Evolutionary conservation across 495 filamentous ascomycete genomes (phyloP).

Genomic region (Podospora tetraspora): DNA sequence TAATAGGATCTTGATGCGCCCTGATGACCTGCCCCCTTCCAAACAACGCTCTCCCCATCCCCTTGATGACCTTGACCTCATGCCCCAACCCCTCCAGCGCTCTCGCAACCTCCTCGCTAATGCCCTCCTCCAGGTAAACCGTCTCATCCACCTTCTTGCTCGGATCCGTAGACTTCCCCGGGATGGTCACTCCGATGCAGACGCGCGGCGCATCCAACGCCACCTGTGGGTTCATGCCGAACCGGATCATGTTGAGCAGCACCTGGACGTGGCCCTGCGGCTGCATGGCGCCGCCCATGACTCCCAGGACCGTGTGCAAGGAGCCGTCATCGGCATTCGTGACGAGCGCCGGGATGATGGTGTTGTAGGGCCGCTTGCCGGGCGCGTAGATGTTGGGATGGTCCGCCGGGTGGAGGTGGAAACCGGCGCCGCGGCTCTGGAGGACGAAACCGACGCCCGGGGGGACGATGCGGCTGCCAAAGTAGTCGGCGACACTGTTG

Average conservation of each 20-base stretch:
- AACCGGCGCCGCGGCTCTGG: conserved; percentile 75
- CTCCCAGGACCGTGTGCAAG: conserved; percentile 70
- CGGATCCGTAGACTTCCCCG: conserved; percentile 31
- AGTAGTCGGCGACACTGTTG: conserved; percentile 73
- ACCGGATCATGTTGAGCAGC: conserved; percentile 72
- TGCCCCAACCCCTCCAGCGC: conserved; percentile 61
- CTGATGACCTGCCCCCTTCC: conserved; percentile 75
- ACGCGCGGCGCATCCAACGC: conserved; percentile 75
- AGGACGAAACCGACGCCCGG: conserved; percentile 67
- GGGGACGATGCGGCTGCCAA: conserved; percentile 74
- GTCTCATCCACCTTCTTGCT: conserved; percentile 17
- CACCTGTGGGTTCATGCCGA: conserved; percentile 69
- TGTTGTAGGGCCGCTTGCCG: conserved; percentile 75
- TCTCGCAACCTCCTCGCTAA: conserved; percentile 53
- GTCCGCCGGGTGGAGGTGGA: conserved; percentile 47
- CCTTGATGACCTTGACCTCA: conserved; percentile 55
- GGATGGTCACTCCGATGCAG: conserved; percentile 60
- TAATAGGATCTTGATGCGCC: conserved; percentile 47
- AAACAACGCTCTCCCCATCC: conserved; percentile 61
- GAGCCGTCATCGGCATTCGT: conserved; percentile 49
- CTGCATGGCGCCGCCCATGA: conserved; percentile 92
- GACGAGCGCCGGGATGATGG: conserved; percentile 79
- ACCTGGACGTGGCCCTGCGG: conserved; percentile 87
- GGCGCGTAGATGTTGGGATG: conserved; percentile 71
- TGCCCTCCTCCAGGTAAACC: conserved; percentile 71